phyloP scores from a whole-genome alignment of 164 flowering plant species.

The Chimonanthus praecox region DNA sequence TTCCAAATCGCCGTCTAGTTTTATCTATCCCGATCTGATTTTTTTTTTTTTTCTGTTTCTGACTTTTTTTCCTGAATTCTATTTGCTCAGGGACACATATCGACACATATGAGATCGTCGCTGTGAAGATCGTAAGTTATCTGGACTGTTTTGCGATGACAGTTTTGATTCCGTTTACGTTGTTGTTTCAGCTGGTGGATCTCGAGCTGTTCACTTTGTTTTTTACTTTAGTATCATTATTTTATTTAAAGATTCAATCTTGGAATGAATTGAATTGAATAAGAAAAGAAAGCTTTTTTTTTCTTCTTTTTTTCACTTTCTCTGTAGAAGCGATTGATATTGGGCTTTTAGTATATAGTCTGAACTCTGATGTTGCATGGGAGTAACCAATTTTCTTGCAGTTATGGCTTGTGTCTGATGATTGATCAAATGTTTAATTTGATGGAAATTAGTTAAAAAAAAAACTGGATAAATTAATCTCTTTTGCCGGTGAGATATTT shows the following conservation, averaged over 20 bases:
- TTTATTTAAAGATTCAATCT: no score
- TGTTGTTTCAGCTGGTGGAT: background rate
- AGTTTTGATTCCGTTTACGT: background rate
- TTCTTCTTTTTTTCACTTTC: background rate
- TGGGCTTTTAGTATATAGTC: background rate
- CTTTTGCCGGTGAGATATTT: background rate
- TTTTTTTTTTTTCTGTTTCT: background rate
- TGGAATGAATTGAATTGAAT: no score
- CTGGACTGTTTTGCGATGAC: background rate
- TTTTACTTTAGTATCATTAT: no score
- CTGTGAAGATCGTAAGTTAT: constrained; percentile 85
- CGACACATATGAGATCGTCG: constrained; percentile 89
- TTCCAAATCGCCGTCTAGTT: background rate
- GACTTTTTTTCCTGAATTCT: constrained; percentile 1
- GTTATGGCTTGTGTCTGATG: background rate
- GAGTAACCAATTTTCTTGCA: background rate
- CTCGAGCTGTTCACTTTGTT: background rate
- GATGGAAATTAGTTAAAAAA: no score
- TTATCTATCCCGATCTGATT: no score
- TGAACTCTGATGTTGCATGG: background rate
- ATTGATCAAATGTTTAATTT: background rate
- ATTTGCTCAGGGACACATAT: constrained; percentile 76
- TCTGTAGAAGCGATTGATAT: background rate
- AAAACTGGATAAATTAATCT: no score
- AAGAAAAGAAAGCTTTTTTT: background rate